Evolutionary conservation across 768 basidiomycete species (phyloP).

Genomic region (Lentinula sp.): DNA sequence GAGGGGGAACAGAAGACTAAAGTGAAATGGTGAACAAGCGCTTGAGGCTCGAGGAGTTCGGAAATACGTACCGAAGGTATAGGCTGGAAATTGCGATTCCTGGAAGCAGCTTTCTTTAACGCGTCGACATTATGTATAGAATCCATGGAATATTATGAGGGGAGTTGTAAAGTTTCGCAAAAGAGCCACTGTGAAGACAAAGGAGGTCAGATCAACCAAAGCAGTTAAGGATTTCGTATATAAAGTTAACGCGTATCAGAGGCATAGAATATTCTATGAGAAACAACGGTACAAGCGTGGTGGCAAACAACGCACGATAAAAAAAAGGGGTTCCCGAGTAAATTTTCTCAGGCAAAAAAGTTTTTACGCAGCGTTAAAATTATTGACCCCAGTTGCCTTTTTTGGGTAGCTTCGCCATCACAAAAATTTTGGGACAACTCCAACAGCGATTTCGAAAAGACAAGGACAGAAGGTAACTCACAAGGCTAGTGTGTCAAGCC

Average conservation of each 20-base stretch:
- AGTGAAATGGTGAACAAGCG: constrained; percentile 4
- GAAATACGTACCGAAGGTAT: constrained; percentile 14
- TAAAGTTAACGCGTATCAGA: neutral
- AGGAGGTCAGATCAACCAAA: neutral
- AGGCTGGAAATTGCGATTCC: constrained; percentile 7
- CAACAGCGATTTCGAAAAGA: neutral
- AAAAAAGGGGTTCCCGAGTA: neutral
- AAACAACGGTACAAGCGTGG: neutral
- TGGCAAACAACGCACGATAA: neutral
- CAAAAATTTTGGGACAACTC: neutral
- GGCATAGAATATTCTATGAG: neutral
- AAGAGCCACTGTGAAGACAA: constrained; percentile 2
- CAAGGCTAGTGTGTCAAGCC: neutral
- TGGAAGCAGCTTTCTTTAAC: constrained; percentile 8
- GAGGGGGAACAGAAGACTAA: constrained; percentile 20
- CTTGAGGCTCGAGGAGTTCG: neutral
- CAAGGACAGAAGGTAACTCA: neutral
- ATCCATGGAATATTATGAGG: neutral
- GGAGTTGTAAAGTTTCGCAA: neutral
- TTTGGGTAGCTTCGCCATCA: neutral
- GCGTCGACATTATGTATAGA: constrained; percentile 3
- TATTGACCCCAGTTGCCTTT: neutral
- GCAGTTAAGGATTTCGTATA: neutral
- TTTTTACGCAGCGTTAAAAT: neutral
- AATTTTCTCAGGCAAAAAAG: neutral